phyloP scores from a whole-genome alignment of 495 filamentous ascomycete species.

The Hypoxylon rickii region DNA sequence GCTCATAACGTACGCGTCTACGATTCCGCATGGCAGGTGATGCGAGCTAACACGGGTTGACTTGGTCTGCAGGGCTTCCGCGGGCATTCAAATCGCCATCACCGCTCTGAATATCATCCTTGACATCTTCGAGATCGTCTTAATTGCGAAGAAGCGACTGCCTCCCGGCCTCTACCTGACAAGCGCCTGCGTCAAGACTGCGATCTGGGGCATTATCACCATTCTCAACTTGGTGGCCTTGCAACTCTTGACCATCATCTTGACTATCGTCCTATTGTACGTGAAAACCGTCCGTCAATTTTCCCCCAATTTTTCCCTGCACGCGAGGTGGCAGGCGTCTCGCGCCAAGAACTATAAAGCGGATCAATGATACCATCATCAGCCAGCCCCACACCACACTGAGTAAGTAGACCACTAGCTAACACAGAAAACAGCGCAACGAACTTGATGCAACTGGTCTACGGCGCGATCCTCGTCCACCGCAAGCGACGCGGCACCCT shows the following conservation, averaged over 20 bases:
- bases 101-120: slow-evolving; percentile 23
- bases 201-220: slow-evolving; percentile 26
- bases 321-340: background rate
- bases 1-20: too few species aligned
- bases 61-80: slow-evolving; percentile 14
- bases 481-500: slow-evolving; percentile 25
- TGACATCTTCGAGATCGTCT: slow-evolving; percentile 30
- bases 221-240: slow-evolving; percentile 13
- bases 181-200: slow-evolving; percentile 28
- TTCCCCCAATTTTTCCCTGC: background rate
- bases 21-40: too few species aligned
- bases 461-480: slow-evolving; percentile 31
- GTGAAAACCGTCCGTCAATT: background rate
- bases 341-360: background rate
- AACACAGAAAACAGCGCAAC: slow-evolving; percentile 15
- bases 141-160: slow-evolving; percentile 26
- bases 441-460: slow-evolving; percentile 25
- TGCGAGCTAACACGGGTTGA: slow-evolving; percentile 16
- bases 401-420: background rate
- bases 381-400: background rate
- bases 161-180: slow-evolving; percentile 23
- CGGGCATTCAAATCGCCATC: slow-evolving; percentile 25
- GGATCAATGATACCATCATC: too few species aligned
- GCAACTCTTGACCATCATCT: slow-evolving; percentile 12
- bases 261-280: slow-evolving; percentile 24